Evolutionary conservation across 495 filamentous ascomycete genomes (phyloP).

Genomic region (Penicillium nucicola): DNA sequence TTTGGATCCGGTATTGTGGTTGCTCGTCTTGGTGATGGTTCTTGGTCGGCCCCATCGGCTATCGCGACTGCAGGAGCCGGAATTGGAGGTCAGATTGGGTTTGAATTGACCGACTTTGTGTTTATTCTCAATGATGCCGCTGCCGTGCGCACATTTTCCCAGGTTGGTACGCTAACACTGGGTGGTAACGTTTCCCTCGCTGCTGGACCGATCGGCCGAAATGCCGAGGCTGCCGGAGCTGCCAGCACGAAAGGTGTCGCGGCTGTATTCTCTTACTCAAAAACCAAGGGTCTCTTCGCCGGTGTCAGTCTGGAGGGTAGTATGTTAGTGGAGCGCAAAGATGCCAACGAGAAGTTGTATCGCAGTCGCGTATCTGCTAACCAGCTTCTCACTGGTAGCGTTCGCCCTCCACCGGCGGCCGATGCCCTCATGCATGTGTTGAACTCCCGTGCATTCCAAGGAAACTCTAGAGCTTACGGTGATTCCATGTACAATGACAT

Average conservation of each 20-base stretch:
- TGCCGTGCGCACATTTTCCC: constrained; percentile 92
- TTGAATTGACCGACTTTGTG: constrained; percentile 97
- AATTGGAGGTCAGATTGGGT: constrained; percentile 94
- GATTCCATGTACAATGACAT: constrained; percentile 91
- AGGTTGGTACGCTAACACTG: constrained; percentile 83
- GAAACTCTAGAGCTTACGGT: constrained; percentile 45
- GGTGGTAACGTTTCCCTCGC: constrained; percentile 97
- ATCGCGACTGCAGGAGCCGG: constrained; percentile 89
- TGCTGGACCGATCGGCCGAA: constrained; percentile 88
- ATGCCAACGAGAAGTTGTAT: constrained; percentile 97
- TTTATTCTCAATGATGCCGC: constrained; percentile 94
- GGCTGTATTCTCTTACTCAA: constrained; percentile 92
- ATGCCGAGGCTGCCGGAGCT: constrained; percentile 93
- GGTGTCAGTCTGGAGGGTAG: constrained; percentile 92
- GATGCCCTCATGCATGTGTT: constrained; percentile 81
- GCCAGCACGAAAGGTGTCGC: constrained; percentile 87
- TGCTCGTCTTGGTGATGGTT: constrained; percentile 84
- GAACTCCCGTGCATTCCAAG: constrained; percentile 78
- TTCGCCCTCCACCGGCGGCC: constrained; percentile 77
- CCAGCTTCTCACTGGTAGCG: constrained; percentile 72
- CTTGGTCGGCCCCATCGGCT: constrained; percentile 92
- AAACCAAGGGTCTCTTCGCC: constrained; percentile 95
- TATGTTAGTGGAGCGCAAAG: constrained; percentile 85
- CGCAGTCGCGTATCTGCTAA: constrained; percentile 74
- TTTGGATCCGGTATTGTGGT: constrained; percentile 94